Base-by-base conservation (phyloP, 1,284 basidiomycete species). In the Ganoderma leucocontextum region DNA sequence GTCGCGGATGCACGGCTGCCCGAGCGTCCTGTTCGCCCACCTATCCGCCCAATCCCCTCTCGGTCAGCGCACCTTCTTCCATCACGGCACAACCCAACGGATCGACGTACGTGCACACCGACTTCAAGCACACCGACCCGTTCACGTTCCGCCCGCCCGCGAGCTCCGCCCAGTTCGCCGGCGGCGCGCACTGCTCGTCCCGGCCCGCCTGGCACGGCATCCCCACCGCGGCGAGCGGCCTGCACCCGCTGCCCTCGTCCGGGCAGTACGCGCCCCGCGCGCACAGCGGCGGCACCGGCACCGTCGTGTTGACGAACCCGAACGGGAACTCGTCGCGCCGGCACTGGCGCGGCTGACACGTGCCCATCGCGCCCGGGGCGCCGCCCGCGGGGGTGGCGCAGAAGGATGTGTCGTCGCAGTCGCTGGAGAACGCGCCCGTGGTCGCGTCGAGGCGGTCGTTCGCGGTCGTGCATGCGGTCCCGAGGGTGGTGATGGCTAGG, bases 231-330 rank as follows among this genome's bases (percentile, higher is more conserved):
- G 85, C 77, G 63, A 88, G 79, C 3, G 78, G 74, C 63, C 82
- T 76, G 77, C 93, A 95, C 1, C 83, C 85, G 74, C 86, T 86
- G 22, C 89, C 91, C 74, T 91, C 89, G 75, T 94, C 92, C 0
- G 92, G 92, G 75, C 92, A 94, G 81, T 89, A 93, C 17, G 78
- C 78, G 15, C 86, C 89, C 5, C 70, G 60, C 3, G 80, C 75
- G 75, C 92, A 94, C 41, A 89, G 77, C 0, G 87, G 83, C 0
- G 92, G 92, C 10, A 90, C 76, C 4, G 52, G n/a, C 38, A 80
- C 72, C 39, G 84, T 84, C 63, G 74, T 78, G 2, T 74, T 66
- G n/a, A 75, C 75, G 76, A 83, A 90, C 4, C 86, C 87, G 68
- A 87, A 88, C 0, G 88, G 87, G 73, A 84, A 92, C 73, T 89